Percentiles rank a stretch among this genome's conserved stretches.
Evolutionary conservation across 2,329 filamentous ascomycete species (phyloP).

Genomic region (Achaetomium macrosporum): DNA sequence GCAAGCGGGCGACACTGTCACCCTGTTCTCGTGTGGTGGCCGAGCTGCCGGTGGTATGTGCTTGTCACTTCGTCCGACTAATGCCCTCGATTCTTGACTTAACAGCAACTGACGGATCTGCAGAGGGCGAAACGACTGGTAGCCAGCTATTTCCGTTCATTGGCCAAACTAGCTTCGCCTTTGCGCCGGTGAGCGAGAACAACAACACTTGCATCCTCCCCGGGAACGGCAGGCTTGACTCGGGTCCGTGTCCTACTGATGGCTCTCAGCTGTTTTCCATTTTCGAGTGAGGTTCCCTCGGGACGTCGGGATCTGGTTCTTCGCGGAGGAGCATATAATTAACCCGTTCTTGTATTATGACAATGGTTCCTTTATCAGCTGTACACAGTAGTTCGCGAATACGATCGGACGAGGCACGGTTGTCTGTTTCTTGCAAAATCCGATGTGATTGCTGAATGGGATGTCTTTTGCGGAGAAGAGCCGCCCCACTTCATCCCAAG

Average conservation of each 20-base stretch:
- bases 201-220: conserved; percentile 40
- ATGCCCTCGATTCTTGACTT: not conserved
- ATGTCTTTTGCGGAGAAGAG: not conserved
- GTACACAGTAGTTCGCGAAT: too few species aligned
- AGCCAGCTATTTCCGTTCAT: conserved; percentile 46
- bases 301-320: too few species aligned
- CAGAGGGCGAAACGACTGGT: conserved; percentile 41
- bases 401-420: too few species aligned
- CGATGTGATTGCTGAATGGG: too few species aligned
- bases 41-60: conserved; percentile 42
- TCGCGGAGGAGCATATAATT: too few species aligned
- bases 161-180: conserved; percentile 36
- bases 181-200: conserved; percentile 40
- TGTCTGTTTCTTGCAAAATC: too few species aligned
- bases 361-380: too few species aligned
- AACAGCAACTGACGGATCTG: conserved; percentile 6
- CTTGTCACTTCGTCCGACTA: not conserved
- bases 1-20: conserved; percentile 40
- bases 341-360: too few species aligned
- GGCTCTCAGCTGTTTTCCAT: conserved; percentile 30
- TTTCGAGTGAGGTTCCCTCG: conserved; percentile 16
- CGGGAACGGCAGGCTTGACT: conserved; percentile 29
- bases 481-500: not conserved
- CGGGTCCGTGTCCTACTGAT: conserved; percentile 29
- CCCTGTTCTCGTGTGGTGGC: conserved; percentile 47